Conservation (phyloP, 192 early-diverging fungal species). For the Dissophora ornata region DNA sequence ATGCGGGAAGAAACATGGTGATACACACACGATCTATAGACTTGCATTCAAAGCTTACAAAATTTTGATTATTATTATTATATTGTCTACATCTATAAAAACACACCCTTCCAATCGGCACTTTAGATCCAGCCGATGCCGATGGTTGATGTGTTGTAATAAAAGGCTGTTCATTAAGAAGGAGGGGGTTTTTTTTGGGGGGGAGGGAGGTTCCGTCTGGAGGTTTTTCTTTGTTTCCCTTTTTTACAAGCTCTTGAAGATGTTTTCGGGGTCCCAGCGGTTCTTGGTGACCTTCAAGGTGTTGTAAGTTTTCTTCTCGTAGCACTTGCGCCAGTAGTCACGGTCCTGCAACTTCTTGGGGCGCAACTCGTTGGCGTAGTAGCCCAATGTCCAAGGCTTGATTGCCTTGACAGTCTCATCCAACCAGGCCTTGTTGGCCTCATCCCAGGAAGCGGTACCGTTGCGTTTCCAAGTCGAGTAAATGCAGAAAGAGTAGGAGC, state of each 20-base stretch:
- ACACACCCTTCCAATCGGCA: too few relatives aligned
- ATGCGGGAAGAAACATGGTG: too few relatives aligned
- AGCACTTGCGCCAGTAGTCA: conserved; percentile 52
- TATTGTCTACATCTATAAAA: too few relatives aligned
- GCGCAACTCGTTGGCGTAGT: conserved; percentile 51
- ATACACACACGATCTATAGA: too few relatives aligned
- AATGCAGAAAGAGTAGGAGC: conserved; percentile 45
- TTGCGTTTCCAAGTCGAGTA: conserved; percentile 56
- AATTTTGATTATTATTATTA: too few relatives aligned
- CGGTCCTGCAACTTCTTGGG: conserved; percentile 47
- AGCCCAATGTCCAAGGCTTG: conserved; percentile 50
- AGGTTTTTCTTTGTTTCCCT: neutral
- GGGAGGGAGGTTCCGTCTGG: too few relatives aligned
- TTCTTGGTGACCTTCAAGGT: conserved; percentile 51
- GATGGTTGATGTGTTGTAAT: too few relatives aligned
- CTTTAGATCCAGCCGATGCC: too few relatives aligned
- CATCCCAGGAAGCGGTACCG: conserved; percentile 44
- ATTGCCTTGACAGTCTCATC: conserved; percentile 51
- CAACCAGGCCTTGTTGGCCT: conserved; percentile 43
- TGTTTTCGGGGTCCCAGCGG: conserved; percentile 50
- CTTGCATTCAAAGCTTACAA: too few relatives aligned
- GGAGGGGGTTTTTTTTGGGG: too few relatives aligned
- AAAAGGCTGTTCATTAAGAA: too few relatives aligned
- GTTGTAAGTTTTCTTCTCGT: conserved; percentile 49
- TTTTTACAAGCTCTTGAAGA: conserved; percentile 53